Evolutionary conservation across 306 rosid genomes (phyloP).

Genomic region (Trichosanthes cucumerina): DNA sequence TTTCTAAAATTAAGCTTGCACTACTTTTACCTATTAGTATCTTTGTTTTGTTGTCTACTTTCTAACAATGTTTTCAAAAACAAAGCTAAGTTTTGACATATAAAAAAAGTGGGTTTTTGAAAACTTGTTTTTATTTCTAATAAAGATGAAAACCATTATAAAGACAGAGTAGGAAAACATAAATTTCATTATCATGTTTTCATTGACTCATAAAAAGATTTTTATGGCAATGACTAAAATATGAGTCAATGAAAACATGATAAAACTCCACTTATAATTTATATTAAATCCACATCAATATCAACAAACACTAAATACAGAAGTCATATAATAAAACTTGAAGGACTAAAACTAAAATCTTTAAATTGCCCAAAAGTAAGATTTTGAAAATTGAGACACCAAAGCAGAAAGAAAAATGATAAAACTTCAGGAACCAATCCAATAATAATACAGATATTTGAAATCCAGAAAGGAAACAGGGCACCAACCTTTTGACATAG

Average conservation of each 20-base stretch:
- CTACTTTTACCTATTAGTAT: no score
- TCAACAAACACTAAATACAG: neutral
- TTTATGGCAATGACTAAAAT: no score
- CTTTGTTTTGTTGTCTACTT: no score
- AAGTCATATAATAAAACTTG: neutral
- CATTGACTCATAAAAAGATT: no score
- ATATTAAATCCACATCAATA: neutral
- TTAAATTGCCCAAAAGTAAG: neutral
- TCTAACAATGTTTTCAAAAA: no score
- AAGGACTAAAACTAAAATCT: neutral
- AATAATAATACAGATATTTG: neutral
- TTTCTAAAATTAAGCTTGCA: no score
- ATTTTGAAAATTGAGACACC: neutral
- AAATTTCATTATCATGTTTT: no score
- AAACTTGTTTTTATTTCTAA: no score
- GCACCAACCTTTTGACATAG: constrained; percentile 52
- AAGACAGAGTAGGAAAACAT: no score
- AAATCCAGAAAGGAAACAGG: neutral
- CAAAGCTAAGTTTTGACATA: no score
- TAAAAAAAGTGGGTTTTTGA: no score
- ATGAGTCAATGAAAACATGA: neutral
- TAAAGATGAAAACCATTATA: no score
- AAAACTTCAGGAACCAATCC: neutral
- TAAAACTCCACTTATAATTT: neutral
- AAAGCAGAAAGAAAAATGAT: neutral